A percentile compares a stretch with the other conserved stretches of the same genome.
Conservation (phyloP, 139 green algal species). For the Ettlia oleoabundans region DNA sequence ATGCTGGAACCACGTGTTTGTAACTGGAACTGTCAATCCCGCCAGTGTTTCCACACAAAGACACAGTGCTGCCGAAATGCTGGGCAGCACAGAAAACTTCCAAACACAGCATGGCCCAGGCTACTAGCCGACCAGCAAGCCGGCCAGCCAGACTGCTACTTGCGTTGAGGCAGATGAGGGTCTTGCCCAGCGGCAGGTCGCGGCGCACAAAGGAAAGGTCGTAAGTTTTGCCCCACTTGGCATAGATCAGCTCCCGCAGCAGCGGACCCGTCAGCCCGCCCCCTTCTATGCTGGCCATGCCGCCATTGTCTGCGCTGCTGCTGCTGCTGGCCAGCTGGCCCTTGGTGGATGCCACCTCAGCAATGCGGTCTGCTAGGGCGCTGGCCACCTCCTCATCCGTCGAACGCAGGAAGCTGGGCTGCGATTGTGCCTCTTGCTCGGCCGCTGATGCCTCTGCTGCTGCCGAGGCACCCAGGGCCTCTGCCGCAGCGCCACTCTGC, state of each 20-base stretch:
- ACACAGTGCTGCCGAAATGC: background rate
- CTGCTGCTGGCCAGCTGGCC: no score
- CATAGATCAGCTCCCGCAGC: slow-evolving; percentile 31
- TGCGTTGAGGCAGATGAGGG: slow-evolving; percentile 44
- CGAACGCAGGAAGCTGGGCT: slow-evolving; percentile 27
- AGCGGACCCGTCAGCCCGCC: slow-evolving; percentile 9
- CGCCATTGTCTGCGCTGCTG: background rate
- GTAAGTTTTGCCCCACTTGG: slow-evolving; percentile 46
- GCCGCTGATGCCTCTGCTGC: background rate
- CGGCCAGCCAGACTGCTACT: no score
- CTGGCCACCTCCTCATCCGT: slow-evolving; percentile 45
- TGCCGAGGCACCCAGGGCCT: background rate
- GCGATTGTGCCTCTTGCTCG: no score
- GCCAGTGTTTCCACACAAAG: background rate
- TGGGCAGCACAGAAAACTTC: no score
- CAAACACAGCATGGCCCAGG: no score
- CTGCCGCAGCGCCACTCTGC: background rate
- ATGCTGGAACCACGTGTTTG: no score
- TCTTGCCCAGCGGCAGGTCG: slow-evolving; percentile 45
- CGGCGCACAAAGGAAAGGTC: slow-evolving; percentile 51
- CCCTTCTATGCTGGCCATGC: background rate
- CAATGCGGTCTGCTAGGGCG: slow-evolving; percentile 41
- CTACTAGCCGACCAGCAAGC: background rate
- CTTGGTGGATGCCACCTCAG: background rate
- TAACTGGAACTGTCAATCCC: no score